Evolutionary conservation across 2,329 filamentous ascomycete species (phyloP).

Genomic region (Fusarium equiseti): DNA sequence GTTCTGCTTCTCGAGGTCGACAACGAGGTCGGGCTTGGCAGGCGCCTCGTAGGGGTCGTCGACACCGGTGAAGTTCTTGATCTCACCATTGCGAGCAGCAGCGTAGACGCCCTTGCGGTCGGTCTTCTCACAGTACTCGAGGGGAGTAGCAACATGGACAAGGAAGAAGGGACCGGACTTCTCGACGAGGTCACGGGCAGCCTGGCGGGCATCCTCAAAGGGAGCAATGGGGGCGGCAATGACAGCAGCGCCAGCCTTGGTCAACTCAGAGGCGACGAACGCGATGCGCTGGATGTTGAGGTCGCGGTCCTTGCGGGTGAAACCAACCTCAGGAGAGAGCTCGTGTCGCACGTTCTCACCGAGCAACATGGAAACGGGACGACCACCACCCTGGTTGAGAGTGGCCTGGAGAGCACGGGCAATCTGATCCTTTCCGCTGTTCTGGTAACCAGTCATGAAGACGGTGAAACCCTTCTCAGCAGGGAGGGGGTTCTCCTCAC

Average conservation of each 20-base stretch:
- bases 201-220: constrained; percentile 81
- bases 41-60: constrained; percentile 96
- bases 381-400: constrained; percentile 96
- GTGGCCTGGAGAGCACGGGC: constrained; percentile 96
- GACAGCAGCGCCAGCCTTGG: constrained; percentile 90
- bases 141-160: constrained; percentile 90
- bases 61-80: constrained; percentile 98
- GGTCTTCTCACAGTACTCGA: constrained; percentile 94
- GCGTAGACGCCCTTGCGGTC: constrained; percentile 93
- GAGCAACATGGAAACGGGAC: constrained; percentile 91
- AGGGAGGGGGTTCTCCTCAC: constrained; percentile 94
- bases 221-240: constrained; percentile 97
- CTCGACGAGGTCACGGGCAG: constrained; percentile 86
- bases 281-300: constrained; percentile 96
- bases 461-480: constrained; percentile 96
- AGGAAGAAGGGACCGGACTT: constrained; percentile 94
- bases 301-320: constrained; percentile 91
- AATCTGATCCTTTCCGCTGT: constrained; percentile 96
- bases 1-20: constrained; percentile 86
- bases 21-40: constrained; percentile 82
- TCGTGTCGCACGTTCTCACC: constrained; percentile 96
- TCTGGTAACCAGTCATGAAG: constrained; percentile 97
- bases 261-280: constrained; percentile 95
- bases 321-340: constrained; percentile 94
- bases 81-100: constrained; percentile 85